phyloP scores from a whole-genome alignment of 2,329 filamentous ascomycete genomes.

The Pestalotiopsis sp. region DNA sequence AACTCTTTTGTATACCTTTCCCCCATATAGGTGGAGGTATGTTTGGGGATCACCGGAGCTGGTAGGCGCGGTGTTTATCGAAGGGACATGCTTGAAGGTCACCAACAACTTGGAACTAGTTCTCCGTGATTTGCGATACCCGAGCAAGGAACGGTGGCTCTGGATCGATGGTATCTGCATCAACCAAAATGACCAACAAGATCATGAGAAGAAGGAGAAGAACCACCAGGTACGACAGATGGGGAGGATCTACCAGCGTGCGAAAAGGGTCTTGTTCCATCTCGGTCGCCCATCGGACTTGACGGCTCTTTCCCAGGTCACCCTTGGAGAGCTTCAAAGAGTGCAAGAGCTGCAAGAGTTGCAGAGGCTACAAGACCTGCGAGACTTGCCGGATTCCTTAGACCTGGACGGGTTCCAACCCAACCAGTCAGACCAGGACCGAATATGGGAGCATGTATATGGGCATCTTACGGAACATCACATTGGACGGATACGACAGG shows the following conservation, averaged over 20 bases:
- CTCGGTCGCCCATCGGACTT: background rate
- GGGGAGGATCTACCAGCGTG: background rate
- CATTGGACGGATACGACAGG: background rate
- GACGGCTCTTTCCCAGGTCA: background rate
- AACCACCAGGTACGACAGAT: background rate
- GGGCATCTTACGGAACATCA: no score
- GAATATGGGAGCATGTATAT: background rate
- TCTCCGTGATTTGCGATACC: background rate
- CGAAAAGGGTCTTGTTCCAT: background rate
- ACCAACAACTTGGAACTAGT: background rate
- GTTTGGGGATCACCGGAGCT: background rate
- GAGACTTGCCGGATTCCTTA: no score
- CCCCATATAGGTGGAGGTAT: background rate
- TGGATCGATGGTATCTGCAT: background rate
- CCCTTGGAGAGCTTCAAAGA: background rate
- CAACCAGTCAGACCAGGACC: no score
- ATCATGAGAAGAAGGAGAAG: background rate
- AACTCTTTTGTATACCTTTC: no score
- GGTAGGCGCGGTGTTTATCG: background rate
- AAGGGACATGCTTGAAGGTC: background rate
- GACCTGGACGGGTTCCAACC: no score
- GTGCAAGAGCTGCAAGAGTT: background rate
- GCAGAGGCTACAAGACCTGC: background rate
- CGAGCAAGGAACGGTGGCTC: background rate
- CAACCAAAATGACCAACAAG: background rate